These are phyloP conservation scores for Blastobotrys illinoisensis DNA, from an alignment of 1,139 yeast genomes.

Conservation along the genomic window DNA sequence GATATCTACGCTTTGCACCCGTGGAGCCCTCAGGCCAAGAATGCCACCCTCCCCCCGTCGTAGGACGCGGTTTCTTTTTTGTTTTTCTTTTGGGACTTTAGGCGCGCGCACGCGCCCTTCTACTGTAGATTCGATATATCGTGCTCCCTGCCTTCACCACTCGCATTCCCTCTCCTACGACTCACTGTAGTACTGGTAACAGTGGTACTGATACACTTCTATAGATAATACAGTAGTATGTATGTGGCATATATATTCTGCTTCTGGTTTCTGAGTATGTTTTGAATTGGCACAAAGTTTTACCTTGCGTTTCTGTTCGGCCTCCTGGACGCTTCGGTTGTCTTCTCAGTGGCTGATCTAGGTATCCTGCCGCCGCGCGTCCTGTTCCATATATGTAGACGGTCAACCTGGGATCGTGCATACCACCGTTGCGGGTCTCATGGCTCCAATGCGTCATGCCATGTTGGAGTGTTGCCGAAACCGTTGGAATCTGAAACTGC, in stretches of 20 bases:
- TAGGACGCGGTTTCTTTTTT: neutral
- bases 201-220: too few species aligned
- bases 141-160: too few species aligned
- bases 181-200: neutral
- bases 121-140: too few species aligned
- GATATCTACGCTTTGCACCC: neutral
- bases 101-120: neutral
- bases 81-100: neutral
- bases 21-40: too few species aligned
- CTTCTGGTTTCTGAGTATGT: neutral
- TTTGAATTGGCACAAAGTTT: neutral
- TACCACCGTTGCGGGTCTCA: conserved; percentile 1
- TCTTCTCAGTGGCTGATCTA: neutral
- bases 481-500: neutral
- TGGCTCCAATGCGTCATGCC: neutral
- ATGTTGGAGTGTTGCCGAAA: neutral
- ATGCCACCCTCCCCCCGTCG: too few species aligned
- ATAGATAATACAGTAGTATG: neutral
- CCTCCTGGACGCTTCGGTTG: neutral
- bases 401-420: conserved; percentile 2
- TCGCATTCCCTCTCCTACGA: too few species aligned
- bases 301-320: neutral
- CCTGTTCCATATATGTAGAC: neutral
- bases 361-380: neutral
- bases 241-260: neutral